Base-by-base conservation (phyloP, 2,329 filamentous ascomycete species). In the Botrytis squamosa region DNA sequence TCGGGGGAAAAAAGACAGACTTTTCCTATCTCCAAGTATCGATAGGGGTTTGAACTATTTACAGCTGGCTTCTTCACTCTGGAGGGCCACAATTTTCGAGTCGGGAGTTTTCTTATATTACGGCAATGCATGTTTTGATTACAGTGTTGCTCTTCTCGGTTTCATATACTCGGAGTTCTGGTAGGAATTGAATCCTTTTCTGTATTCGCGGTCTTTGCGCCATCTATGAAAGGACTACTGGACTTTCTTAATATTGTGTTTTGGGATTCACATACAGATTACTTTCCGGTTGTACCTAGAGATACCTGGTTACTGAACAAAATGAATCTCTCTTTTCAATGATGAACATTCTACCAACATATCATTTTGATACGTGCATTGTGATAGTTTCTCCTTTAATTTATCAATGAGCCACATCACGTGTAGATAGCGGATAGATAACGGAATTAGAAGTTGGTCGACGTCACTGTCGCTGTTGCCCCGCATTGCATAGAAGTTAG, bases 111-210 rank as follows among this genome's bases (percentile, higher is more conserved):
- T 57, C 36, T 42, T 44, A 33, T 44, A 38, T 57, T 42, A 57
- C 18, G 18, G 49, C 18, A 55, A 40, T 57, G 49, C 18, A 57
- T 57, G 36, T 29, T 33, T 42, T 57, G n/a, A 42, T 42, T 33
- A 25, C 66, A 57, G n/a, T 57, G 66, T 57, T 59, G 49, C 49
- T 57, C 36, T 57, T 40, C 18, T 68, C n/a, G 38, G 18, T 29
- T 69, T 42, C n/a, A 44, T 69, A 42, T 57, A n/a, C 18, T 69
- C n/a, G 66, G 66, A 69, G 66, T 69, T 69, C n/a, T 69, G 49
- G 66, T n/a, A 57, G 29, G 36, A 57, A 57, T 69, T 42, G 52
- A 57, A 44, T 36, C 49, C 55, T 57, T 42, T 42, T 69, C 38
- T 57, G 49, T 69, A 59, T 57, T 69, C 6, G 38, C 49, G 66